A percentile compares a stretch with the other conserved stretches of the same genome.
phyloP scores from a whole-genome alignment of 805 yeast species.

The Scheffersomyces lignosus region DNA sequence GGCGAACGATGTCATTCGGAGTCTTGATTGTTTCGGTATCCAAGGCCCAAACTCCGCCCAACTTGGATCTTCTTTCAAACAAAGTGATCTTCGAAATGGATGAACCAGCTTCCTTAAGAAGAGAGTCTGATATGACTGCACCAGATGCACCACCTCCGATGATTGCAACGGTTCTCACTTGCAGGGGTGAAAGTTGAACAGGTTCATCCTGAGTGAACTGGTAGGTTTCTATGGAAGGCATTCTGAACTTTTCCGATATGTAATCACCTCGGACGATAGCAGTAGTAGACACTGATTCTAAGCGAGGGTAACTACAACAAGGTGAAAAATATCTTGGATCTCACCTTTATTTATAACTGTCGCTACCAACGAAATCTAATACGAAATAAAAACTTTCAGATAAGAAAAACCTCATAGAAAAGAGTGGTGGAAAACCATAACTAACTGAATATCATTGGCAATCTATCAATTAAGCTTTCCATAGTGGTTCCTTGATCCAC shows the following conservation, averaged over 20 bases:
- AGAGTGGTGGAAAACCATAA: too few relatives aligned
- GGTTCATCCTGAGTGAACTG: constrained; percentile 1
- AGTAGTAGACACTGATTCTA: too few relatives aligned
- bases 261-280: too few relatives aligned
- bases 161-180: constrained; percentile 36
- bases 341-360: too few relatives aligned
- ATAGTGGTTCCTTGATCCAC: too few relatives aligned
- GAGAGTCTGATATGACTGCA: constrained; percentile 39
- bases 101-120: constrained; percentile 29
- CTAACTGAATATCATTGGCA: too few relatives aligned
- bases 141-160: constrained; percentile 58
- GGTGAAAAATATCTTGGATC: too few relatives aligned
- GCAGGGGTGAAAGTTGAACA: constrained; percentile 5
- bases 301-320: too few relatives aligned
- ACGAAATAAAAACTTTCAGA: too few relatives aligned
- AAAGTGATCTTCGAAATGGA: constrained; percentile 32
- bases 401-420: too few relatives aligned
- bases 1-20: constrained; percentile 17
- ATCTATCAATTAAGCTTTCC: too few relatives aligned
- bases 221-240: constrained; percentile 1
- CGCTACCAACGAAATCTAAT: too few relatives aligned
- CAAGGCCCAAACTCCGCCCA: constrained; percentile 47
- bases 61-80: constrained; percentile 38
- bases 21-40: constrained; percentile 23
- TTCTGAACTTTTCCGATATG: not conserved